Conservation (phyloP, 257 asterid species). For the Penstemon barbatus region DNA sequence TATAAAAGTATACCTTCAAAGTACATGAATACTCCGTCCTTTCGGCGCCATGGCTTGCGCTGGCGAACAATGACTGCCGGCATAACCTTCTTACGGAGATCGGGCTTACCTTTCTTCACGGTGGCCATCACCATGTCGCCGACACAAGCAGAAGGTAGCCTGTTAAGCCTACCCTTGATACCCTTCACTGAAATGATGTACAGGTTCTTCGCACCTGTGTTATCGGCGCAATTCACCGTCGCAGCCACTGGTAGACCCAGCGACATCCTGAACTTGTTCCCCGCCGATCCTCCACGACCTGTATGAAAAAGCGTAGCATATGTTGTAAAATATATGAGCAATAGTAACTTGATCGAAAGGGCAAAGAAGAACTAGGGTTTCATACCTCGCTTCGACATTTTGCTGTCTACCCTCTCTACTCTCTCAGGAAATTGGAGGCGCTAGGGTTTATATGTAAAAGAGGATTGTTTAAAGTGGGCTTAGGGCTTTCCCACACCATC, state of each 20-base stretch:
- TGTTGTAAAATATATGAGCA: neutral
- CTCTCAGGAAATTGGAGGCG: slow-evolving; percentile 26
- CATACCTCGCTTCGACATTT: slow-evolving; percentile 62
- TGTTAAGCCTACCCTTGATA: slow-evolving; percentile 52
- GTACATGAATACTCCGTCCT: slow-evolving; percentile 61
- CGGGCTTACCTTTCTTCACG: slow-evolving; percentile 58
- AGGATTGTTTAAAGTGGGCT: slow-evolving; percentile 15
- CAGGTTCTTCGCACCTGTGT: slow-evolving; percentile 55
- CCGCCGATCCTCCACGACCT: slow-evolving; percentile 65
- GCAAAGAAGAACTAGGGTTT: neutral
- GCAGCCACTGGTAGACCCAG: slow-evolving; percentile 62
- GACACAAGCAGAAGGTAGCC: slow-evolving; percentile 57
- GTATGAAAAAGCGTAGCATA: neutral
- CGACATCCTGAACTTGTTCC: slow-evolving; percentile 62
- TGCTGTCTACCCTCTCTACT: slow-evolving; percentile 11
- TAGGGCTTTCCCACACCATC: slow-evolving; percentile 25
- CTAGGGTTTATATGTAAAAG: slow-evolving; percentile 22
- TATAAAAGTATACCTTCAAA: slow-evolving; percentile 40
- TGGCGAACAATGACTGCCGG: slow-evolving; percentile 55
- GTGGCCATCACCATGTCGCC: slow-evolving; percentile 66
- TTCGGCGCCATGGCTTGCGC: slow-evolving; percentile 62
- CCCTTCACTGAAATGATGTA: slow-evolving; percentile 61
- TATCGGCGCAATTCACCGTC: slow-evolving; percentile 58
- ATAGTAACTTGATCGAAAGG: neutral
- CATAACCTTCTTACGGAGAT: slow-evolving; percentile 62